Percentiles rank a stretch among this genome's conserved stretches.
phyloP scores from a whole-genome alignment of 345 rosid species.

The Salix koriyanagi region DNA sequence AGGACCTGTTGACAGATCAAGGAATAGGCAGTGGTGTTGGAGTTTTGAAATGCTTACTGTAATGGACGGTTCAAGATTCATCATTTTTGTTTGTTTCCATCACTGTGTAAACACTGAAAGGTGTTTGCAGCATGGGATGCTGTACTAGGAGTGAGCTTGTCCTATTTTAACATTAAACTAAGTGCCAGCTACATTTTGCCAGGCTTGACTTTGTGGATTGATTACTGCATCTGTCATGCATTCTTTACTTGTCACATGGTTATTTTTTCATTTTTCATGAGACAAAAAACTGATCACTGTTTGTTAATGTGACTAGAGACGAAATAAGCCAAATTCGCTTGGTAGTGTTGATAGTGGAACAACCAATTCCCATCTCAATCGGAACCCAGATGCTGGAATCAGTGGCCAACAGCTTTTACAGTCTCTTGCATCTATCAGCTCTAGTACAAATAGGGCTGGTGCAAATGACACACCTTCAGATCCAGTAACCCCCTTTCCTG shows the following conservation, averaged over 20 bases:
- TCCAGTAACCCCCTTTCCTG: conserved; percentile 14
- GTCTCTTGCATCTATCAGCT: conserved; percentile 52
- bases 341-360: conserved; percentile 36
- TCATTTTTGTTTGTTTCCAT: not conserved
- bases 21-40: not conserved
- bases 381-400: conserved; percentile 30
- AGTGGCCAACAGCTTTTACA: conserved; percentile 60
- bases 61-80: not conserved
- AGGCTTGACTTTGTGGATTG: not conserved
- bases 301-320: conserved; percentile 37
- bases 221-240: not conserved
- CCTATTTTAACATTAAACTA: not conserved
- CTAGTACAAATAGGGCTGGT: conserved; percentile 24
- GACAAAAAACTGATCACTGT: not conserved
- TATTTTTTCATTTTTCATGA: not conserved
- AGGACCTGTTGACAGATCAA: not conserved
- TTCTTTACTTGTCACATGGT: not conserved
- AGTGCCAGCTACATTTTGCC: not conserved
- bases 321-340: conserved; percentile 34
- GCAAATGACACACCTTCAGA: conserved; percentile 16
- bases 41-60: not conserved
- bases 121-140: not conserved
- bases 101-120: not conserved
- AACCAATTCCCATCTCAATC: conserved; percentile 34
- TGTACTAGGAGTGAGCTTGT: not conserved